These are phyloP conservation scores for Nicotiana benthamiana DNA, from an alignment of 257 asterid species.

Conservation along the genomic window DNA sequence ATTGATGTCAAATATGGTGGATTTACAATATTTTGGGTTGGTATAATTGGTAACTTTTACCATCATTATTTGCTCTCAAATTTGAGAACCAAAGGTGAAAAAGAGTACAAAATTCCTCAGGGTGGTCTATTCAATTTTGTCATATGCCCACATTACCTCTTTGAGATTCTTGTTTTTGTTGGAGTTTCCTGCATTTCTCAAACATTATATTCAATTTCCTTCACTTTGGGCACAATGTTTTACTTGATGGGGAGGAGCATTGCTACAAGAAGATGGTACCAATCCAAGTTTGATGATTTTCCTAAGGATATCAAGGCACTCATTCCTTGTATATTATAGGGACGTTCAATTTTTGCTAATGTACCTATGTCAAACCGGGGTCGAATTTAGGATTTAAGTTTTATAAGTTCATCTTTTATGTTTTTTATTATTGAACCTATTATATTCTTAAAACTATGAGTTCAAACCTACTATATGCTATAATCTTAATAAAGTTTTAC, in stretches of 20 bases:
- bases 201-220: conserved; percentile 27
- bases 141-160: conserved; percentile 58
- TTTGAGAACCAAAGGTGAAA: conserved; percentile 36
- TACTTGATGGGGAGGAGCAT: conserved; percentile 55
- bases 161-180: conserved; percentile 47
- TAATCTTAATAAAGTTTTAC: too few relatives aligned
- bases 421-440: too few relatives aligned
- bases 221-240: conserved; percentile 23
- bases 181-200: conserved; percentile 56
- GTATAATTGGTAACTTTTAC: conserved; percentile 50
- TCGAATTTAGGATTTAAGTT: too few relatives aligned
- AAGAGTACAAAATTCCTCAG: conserved; percentile 44
- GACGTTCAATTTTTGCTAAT: not conserved
- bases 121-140: conserved; percentile 48
- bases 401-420: too few relatives aligned
- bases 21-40: conserved; percentile 27
- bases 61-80: conserved; percentile 60
- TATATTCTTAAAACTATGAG: too few relatives aligned
- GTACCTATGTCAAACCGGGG: not conserved
- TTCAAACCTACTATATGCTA: too few relatives aligned
- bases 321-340: conserved; percentile 33
- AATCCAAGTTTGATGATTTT: conserved; percentile 55
- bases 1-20: conserved; percentile 39
- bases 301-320: conserved; percentile 48
- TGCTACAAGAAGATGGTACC: conserved; percentile 63